Evolutionary conservation across 768 basidiomycete genomes (phyloP).

Genomic region (Cystoderma amianthinum): DNA sequence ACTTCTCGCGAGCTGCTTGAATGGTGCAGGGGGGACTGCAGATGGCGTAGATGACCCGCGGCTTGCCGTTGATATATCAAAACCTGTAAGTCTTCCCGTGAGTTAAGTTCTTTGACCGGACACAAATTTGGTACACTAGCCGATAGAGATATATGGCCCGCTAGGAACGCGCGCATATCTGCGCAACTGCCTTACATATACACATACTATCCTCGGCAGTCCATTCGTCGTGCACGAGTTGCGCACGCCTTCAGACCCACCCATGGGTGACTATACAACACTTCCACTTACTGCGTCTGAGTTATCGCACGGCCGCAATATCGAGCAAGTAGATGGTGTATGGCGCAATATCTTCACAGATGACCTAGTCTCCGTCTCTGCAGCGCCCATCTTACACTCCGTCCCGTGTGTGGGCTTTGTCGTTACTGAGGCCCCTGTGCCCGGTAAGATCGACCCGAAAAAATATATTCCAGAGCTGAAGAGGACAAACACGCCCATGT

Average conservation of each 20-base stretch:
- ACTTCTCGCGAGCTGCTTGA: conserved; percentile 59
- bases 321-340: conserved; percentile 46
- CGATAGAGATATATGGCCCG: conserved; percentile 82
- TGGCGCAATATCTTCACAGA: conserved; percentile 66
- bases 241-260: conserved; percentile 53
- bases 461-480: conserved; percentile 63
- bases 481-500: conserved; percentile 63
- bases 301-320: conserved; percentile 53
- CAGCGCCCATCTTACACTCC: conserved; percentile 74
- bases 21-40: conserved; percentile 65
- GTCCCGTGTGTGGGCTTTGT: conserved; percentile 81
- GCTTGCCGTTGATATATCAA: conserved; percentile 22
- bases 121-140: conserved; percentile 27
- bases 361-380: conserved; percentile 53
- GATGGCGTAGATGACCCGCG: conserved; percentile 60
- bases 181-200: conserved; percentile 59
- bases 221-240: conserved; percentile 84
- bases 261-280: conserved; percentile 37
- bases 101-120: neutral
- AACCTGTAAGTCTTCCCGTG: conserved; percentile 22
- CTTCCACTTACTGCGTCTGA: conserved; percentile 49
- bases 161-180: conserved; percentile 78
- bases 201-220: conserved; percentile 57
- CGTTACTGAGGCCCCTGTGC: conserved; percentile 59
- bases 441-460: conserved; percentile 70